A percentile compares a stretch with the other conserved stretches of the same genome.
Conservation (phyloP, 805 yeast genomes). For the Candida golubevii region DNA sequence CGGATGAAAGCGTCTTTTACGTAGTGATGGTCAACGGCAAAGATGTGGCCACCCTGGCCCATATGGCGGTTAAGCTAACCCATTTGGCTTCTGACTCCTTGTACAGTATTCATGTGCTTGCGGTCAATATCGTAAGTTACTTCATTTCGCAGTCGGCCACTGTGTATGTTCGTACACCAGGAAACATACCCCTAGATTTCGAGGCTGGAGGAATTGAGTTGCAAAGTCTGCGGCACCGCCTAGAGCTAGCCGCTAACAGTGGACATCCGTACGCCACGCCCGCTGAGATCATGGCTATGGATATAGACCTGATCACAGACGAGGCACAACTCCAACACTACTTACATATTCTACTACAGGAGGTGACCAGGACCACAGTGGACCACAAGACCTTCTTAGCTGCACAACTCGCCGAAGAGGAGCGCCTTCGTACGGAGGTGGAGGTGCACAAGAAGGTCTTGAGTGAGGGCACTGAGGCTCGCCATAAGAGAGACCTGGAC, state of each 20-base stretch:
- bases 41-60: slow-evolving; percentile 34
- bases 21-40: slow-evolving; percentile 31
- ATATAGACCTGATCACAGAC: slow-evolving; percentile 1
- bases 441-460: slow-evolving; percentile 31
- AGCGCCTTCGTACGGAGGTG: slow-evolving; percentile 3
- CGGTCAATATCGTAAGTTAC: slow-evolving; percentile 32
- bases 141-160: slow-evolving; percentile 32
- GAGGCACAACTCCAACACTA: slow-evolving; percentile 2
- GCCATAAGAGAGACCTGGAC: slow-evolving; percentile 26
- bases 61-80: slow-evolving; percentile 32
- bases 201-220: background rate
- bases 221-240: background rate
- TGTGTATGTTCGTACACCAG: slow-evolving; percentile 28
- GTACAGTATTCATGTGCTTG: slow-evolving; percentile 35
- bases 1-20: slow-evolving; percentile 28
- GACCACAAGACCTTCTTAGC: slow-evolving; percentile 4
- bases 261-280: background rate
- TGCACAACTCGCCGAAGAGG: slow-evolving; percentile 12
- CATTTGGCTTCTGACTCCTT: slow-evolving; percentile 24
- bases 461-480: slow-evolving; percentile 31
- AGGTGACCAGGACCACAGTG: slow-evolving; percentile 3
- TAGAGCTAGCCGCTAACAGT: background rate
- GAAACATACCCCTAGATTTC: background rate
- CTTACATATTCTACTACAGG: slow-evolving; percentile 8
- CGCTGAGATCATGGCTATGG: slow-evolving; percentile 1